Base-by-base conservation (phyloP, 768 basidiomycete species). In the Leucocoprinus birnbaumii region DNA sequence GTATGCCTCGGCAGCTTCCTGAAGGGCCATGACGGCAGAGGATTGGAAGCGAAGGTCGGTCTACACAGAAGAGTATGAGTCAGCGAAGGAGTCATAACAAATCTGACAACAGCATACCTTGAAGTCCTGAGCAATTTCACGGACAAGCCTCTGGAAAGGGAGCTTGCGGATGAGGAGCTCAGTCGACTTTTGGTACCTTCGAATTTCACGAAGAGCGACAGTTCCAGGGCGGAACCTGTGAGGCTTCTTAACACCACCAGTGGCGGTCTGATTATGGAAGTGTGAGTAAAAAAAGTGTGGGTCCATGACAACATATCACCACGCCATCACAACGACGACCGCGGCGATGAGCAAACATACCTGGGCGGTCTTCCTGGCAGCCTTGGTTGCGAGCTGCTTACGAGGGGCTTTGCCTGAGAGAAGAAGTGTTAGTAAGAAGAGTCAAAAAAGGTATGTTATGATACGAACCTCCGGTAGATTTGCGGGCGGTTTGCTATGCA, bases 201-300 rank as follows among this genome's bases (percentile, higher is more conserved):
- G 80, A 66, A 98, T 98, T 77, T 98, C 95, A 83, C 96, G 94
- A 62, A 99, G 93, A 62, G 96, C 96, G 80, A 99, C 96, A 62
- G 96, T 99, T 80, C 96, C 90, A 63, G 90, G 90, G 68, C 90
- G 84, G 87, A 96, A 98, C 71, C 95, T 82, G 74, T 98, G 95
- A 58, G 95, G 96, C 82, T 98, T 99, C 95, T 98, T 98, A 66
- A 97, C 94, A 85, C 94, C 94, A 76, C 94, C 94, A 59, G 94
- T 89, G 55, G 89, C 83, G 55, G 89, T 81, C 83, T 85, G 63
- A 41, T 57, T 60, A 58, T 57, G 35, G 26, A 45, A 37, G 22
- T 26, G 16, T 42, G 27, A 31, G 25, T 49, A 14, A 49, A n/a
- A n/a, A n/a, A 55, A 54, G 44, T 40, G 51, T 54, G 31, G 34